A percentile compares a stretch with the other conserved stretches of the same genome.
phyloP scores from a whole-genome alignment of 2,329 filamentous ascomycete genomes.

The Epichloe typhina region DNA sequence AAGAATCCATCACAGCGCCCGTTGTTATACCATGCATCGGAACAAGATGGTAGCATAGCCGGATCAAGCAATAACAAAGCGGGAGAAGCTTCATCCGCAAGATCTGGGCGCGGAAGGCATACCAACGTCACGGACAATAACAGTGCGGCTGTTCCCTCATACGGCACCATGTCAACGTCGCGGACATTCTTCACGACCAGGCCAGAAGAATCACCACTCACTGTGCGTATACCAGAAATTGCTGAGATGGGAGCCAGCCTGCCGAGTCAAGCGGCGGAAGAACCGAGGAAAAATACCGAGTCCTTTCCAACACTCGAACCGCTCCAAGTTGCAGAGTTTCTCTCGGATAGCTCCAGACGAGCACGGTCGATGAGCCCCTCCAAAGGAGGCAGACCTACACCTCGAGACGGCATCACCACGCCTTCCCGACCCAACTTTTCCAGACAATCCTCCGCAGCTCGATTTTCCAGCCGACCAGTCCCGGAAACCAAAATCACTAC shows the following conservation, averaged over 20 bases:
- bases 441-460: slow-evolving; percentile 38
- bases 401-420: slow-evolving; percentile 12
- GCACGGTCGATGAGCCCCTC: slow-evolving; percentile 15
- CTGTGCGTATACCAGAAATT: slow-evolving; percentile 7
- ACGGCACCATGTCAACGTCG: slow-evolving; percentile 20
- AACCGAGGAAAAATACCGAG: slow-evolving; percentile 4
- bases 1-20: slow-evolving; percentile 10
- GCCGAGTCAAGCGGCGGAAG: neutral
- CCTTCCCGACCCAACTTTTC: slow-evolving; percentile 33
- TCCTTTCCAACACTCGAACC: slow-evolving; percentile 13
- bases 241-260: slow-evolving; percentile 1
- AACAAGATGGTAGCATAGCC: neutral
- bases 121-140: slow-evolving; percentile 4
- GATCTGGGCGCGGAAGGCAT: slow-evolving; percentile 8
- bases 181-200: slow-evolving; percentile 6
- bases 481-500: slow-evolving; percentile 54
- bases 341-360: slow-evolving; percentile 6
- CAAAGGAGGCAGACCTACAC: slow-evolving; percentile 5
- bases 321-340: slow-evolving; percentile 5
- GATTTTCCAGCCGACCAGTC: slow-evolving; percentile 61
- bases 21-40: slow-evolving; percentile 7
- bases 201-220: slow-evolving; percentile 1
- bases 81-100: slow-evolving; percentile 8
- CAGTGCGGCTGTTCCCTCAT: slow-evolving; percentile 12
- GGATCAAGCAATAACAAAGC: neutral